These are phyloP conservation scores for Aureobasidium uvarum DNA, from an alignment of 2,329 filamentous ascomycete species.

Conservation along the genomic window DNA sequence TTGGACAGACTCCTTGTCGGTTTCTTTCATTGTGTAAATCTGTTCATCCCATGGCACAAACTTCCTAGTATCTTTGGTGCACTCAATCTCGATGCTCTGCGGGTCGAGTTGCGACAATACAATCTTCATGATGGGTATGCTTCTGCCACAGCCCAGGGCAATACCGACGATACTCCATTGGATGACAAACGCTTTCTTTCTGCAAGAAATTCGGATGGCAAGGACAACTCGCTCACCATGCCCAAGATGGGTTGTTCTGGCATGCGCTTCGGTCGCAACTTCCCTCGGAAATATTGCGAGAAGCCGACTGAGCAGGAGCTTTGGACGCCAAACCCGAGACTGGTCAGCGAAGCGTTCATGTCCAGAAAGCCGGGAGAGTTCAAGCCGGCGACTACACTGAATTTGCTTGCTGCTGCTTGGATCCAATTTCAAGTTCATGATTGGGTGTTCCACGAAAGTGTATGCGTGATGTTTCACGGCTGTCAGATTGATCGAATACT, in stretches of 20 bases:
- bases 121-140: constrained; percentile 49
- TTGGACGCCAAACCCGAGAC: constrained; percentile 46
- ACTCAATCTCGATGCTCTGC: constrained; percentile 45
- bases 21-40: constrained; percentile 43
- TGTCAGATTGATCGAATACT: no score
- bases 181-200: constrained; percentile 38
- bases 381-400: constrained; percentile 48
- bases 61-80: constrained; percentile 44
- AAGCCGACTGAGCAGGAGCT: constrained; percentile 46
- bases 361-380: constrained; percentile 42
- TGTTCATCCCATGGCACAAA: constrained; percentile 46
- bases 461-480: background rate
- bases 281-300: constrained; percentile 40
- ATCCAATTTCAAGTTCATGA: constrained; percentile 53
- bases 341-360: constrained; percentile 47
- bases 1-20: constrained; percentile 7
- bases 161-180: constrained; percentile 34
- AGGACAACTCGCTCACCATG: constrained; percentile 45
- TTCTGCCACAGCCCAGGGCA: constrained; percentile 42
- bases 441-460: constrained; percentile 34
- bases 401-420: constrained; percentile 51
- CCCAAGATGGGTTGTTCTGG: constrained; percentile 49
- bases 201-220: constrained; percentile 47
- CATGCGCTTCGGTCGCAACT: constrained; percentile 50
- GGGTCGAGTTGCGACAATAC: constrained; percentile 46